Evolutionary conservation across 2,329 filamentous ascomycete genomes (phyloP), one percentile per base, ranked within the genome.

Genomic region (Colletotrichum gigasporum): DNA sequence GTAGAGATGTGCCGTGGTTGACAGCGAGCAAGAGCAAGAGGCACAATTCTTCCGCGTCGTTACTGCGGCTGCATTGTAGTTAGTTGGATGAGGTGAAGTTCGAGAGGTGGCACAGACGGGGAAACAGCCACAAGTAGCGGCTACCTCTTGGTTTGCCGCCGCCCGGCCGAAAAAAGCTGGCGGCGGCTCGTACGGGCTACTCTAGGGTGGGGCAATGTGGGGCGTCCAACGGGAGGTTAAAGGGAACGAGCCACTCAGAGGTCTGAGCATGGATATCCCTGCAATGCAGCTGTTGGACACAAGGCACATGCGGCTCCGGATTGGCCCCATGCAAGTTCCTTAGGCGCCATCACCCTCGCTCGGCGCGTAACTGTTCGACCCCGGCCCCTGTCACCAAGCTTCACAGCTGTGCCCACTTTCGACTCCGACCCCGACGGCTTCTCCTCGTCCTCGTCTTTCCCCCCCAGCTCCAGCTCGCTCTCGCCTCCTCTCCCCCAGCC

Each of bases 331-430:
- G 66, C 66, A 68, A 65, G 66, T 61, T 63, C 64, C 52, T 42
- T 68, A 68, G 64, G 66, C 66, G 66, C 66, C 66, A 60, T 67
- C 66, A 68, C 66, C 44, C 64, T 66, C 55, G 50, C 66, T 68
- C 64, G 66, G 66, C 66, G 66, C 66, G 66, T 68, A 68, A 60
- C 12, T 53, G 50, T 66, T 63, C 63, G 50, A 67, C 63, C 66
- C 63, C 51, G 37, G 63, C 28, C 57, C 54, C 32, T 66, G 52
- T 48, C 41, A 41, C 26, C 45, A 44, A 60, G 34, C 20, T 28
- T n/a, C 32, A 16, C 26, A 50, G 39, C 56, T 50, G 45, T 44
- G 14, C 51, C 58, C 30, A 9, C 8, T 16, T 35, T 26, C 47
- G n/a, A 35, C 47, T 32, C 35, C 11, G 26, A 10, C 16, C 55